Percentiles rank a stretch among this genome's conserved stretches.
Evolutionary conservation across 78 protist species (phyloP).

Genomic region (Salpingoeca rosetta): DNA sequence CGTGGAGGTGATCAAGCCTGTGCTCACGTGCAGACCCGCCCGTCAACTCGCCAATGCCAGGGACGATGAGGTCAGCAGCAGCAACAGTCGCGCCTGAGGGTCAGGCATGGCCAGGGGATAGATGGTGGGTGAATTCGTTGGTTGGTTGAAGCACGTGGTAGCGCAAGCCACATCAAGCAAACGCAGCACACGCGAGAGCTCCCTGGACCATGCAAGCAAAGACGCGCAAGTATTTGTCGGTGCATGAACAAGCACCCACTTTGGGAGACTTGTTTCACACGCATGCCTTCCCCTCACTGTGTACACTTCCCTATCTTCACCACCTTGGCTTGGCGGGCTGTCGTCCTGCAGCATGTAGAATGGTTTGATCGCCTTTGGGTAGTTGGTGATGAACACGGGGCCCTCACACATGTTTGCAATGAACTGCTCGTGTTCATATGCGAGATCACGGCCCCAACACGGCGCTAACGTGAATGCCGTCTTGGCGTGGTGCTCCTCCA

Average conservation of each 20-base stretch:
- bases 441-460: constrained; percentile 42
- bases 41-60: constrained; percentile 62
- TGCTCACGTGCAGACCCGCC: constrained; percentile 65
- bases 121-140: no score
- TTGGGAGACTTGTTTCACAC: no score
- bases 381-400: constrained; percentile 26
- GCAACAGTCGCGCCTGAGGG: constrained; percentile 35
- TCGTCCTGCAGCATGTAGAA: constrained; percentile 64
- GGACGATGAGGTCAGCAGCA: constrained; percentile 59
- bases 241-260: no score
- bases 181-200: no score
- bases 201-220: no score
- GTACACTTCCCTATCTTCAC: no score
- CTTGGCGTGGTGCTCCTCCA: not conserved
- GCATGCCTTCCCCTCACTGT: no score
- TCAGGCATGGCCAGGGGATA: no score
- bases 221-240: no score
- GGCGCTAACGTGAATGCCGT: not conserved
- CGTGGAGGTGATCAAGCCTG: constrained; percentile 21
- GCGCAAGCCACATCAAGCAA: no score
- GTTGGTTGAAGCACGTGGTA: no score
- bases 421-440: constrained; percentile 59
- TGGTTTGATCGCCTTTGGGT: constrained; percentile 31
- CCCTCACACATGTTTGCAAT: constrained; percentile 5
- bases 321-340: no score